phyloP scores from a whole-genome alignment of 805 yeast genomes.

The Maudiozyma turicensis region DNA sequence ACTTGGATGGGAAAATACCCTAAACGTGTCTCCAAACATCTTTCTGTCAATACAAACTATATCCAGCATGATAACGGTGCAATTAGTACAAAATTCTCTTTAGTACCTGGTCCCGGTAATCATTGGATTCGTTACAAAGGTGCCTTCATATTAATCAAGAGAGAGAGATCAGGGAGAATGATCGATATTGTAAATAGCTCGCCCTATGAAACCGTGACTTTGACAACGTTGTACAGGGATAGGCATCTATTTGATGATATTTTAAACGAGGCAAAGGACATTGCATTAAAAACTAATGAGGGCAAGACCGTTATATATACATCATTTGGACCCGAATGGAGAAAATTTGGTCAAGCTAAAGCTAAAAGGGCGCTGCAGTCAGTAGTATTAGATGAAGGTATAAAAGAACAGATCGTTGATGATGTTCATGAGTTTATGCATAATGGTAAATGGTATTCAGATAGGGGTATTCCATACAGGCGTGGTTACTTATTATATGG shows the following conservation, averaged over 20 bases:
- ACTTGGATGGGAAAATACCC: constrained; percentile 92
- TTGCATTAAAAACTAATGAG: constrained; percentile 74
- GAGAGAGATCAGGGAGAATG: constrained; percentile 85
- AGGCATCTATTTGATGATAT: constrained; percentile 58
- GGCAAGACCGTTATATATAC: constrained; percentile 92
- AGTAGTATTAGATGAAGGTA: constrained; percentile 72
- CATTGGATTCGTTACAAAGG: constrained; percentile 80
- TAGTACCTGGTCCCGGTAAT: constrained; percentile 96
- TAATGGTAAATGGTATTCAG: constrained; percentile 85
- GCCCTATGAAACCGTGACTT: constrained; percentile 92
- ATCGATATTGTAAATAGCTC: constrained; percentile 84
- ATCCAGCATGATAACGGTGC: constrained; percentile 90
- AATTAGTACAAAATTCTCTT: constrained; percentile 72
- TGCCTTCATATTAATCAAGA: constrained; percentile 77
- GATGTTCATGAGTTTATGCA: constrained; percentile 76
- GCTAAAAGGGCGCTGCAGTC: constrained; percentile 76
- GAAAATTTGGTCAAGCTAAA: constrained; percentile 94
- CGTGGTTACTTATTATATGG: constrained; percentile 91
- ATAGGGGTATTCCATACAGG: constrained; percentile 95
- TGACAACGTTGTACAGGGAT: constrained; percentile 84
- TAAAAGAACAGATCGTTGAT: constrained; percentile 50
- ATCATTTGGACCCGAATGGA: constrained; percentile 98
- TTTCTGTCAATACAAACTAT: constrained; percentile 81
- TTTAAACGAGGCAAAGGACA: constrained; percentile 69
- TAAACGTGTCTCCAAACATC: constrained; percentile 64